Evolutionary conservation across 352 stramenopile species (phyloP), one percentile per base, ranked within the genome.

Genomic region (Chrysophaeum taylorii): DNA sequence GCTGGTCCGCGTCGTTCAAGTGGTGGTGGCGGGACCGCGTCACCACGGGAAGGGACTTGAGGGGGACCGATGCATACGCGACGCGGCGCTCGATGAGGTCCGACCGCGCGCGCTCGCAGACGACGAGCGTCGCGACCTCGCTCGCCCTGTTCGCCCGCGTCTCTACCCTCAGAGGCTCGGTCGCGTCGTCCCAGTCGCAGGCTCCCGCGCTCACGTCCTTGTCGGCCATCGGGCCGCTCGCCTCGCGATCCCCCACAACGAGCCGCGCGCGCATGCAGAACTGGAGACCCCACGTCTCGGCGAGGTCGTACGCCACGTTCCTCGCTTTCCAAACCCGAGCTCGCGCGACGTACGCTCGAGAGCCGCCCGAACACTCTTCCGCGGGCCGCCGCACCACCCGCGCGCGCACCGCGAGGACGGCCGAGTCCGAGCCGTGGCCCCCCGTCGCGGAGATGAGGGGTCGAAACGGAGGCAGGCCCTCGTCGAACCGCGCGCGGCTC

Each of bases 41-140:
- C 27, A 33, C 1, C 2, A 62, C n/a, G 50, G 50, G 50, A 25
- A 62, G 27, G 4, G 4, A 33, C 2, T n/a, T 2, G n/a, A 62
- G 50, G 27, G 50, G 25, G 50, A 62, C 9, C 50, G 25, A 5
- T 15, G 50, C 50, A 31, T 39, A 25, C 25, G 50, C 50, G 50
- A 62, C n/a, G 25, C 50, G 50, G 25, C 50, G 50, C n/a, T 62
- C 50, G 50, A 62, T 35, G n/a, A 62, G 50, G 50, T 62, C 50
- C 4, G 15, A 25, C n/a, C 50, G 50, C 50, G 50, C 50, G 2
- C 50, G 50, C 27, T 62, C 50, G 50, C 50, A 4, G 50, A 62
- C 15, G 15, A 62, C 50, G 50, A 62, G n/a, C 7, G 50, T 7
- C 7, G 5, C 23, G 50, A 2, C 14, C 15, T 36, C 50, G 25